These are phyloP conservation scores for Phytophthora europaea DNA, from an alignment of 352 stramenopile genomes.

Conservation along the genomic window DNA sequence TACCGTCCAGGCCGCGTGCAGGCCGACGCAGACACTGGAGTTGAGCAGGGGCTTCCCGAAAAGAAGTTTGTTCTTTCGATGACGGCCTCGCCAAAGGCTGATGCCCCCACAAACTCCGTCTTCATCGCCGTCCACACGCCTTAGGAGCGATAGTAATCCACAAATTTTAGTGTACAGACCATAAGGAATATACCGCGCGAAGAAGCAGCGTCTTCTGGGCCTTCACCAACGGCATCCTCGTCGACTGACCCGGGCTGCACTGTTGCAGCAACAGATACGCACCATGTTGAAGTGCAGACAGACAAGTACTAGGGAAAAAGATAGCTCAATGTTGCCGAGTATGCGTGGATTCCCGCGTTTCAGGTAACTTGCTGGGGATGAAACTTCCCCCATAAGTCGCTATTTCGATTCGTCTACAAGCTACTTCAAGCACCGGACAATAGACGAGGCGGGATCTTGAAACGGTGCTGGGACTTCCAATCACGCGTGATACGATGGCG, in stretches of 20 bases:
- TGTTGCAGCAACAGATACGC: neutral
- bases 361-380: neutral
- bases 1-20: constrained; percentile 24
- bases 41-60: constrained; percentile 1
- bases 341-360: neutral
- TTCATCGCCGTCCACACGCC: constrained; percentile 35
- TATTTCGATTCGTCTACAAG: constrained; percentile 16
- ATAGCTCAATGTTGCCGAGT: neutral
- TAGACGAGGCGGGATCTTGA: constrained; percentile 25
- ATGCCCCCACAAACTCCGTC: constrained; percentile 17
- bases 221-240: neutral
- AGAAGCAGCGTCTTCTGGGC: neutral
- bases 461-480: constrained; percentile 14
- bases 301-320: neutral
- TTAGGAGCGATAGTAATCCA: constrained; percentile 6
- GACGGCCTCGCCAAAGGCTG: constrained; percentile 10
- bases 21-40: neutral
- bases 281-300: neutral
- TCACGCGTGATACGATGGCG: constrained; percentile 21
- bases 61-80: constrained; percentile 29
- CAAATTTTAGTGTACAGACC: neutral
- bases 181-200: neutral
- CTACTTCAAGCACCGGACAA: constrained; percentile 12
- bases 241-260: neutral
- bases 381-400: neutral